A percentile compares a stretch with the other conserved stretches of the same genome.
Evolutionary conservation across 2,329 filamentous ascomycete species (phyloP).

Genomic region (Bipolaris cookei): DNA sequence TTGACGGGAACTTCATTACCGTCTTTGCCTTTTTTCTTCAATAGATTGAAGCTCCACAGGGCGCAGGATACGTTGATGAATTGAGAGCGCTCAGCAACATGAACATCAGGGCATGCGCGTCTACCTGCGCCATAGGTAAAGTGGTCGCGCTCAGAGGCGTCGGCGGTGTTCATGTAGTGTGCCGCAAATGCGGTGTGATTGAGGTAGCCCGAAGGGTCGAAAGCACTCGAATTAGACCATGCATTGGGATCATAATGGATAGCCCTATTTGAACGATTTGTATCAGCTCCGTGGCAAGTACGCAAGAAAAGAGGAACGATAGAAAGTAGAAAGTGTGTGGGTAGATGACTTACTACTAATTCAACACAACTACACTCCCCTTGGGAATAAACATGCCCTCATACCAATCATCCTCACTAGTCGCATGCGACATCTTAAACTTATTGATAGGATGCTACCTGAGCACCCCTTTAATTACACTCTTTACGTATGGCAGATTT

Average conservation of each 20-base stretch:
- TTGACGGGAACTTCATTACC: constrained; percentile 35
- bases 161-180: constrained; percentile 39
- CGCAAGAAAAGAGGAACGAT: neutral
- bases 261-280: constrained; percentile 27
- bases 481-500: constrained; percentile 45
- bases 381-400: constrained; percentile 51
- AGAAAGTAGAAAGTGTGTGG: neutral
- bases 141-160: constrained; percentile 45
- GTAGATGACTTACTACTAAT: constrained; percentile 39
- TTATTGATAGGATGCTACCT: constrained; percentile 43
- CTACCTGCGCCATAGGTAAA: constrained; percentile 47
- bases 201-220: constrained; percentile 40
- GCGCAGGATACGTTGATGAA: constrained; percentile 46
- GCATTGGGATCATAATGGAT: constrained; percentile 42
- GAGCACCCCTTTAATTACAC: constrained; percentile 40
- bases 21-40: constrained; percentile 33
- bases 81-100: constrained; percentile 47
- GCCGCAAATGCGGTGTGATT: constrained; percentile 34
- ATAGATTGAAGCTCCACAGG: constrained; percentile 46
- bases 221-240: constrained; percentile 38
- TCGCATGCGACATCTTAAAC: constrained; percentile 45
- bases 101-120: constrained; percentile 46
- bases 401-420: constrained; percentile 44
- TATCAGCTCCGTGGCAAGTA: neutral
- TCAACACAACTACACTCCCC: constrained; percentile 41